Conservation (phyloP, 306 rosid genomes). For the Citrullus colocynthis region DNA sequence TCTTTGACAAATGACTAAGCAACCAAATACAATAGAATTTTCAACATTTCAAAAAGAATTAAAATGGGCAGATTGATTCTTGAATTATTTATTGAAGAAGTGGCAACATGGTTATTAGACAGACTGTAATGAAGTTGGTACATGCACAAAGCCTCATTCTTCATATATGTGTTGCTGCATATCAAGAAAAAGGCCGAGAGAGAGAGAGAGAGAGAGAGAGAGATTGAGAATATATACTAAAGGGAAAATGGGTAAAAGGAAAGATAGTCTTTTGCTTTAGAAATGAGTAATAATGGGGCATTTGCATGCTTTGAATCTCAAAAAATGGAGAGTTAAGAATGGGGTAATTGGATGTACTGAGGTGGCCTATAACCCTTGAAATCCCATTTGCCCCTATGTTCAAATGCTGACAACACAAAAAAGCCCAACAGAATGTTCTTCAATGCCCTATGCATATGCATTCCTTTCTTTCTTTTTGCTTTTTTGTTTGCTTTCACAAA, state of each 20-base stretch:
- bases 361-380: not conserved
- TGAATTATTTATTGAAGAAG: not conserved
- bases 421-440: not conserved
- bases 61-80: not conserved
- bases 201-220: not conserved
- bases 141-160: not conserved
- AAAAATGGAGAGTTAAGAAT: not conserved
- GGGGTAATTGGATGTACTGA: not conserved
- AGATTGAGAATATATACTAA: conserved; percentile 2
- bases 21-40: not conserved
- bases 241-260: not conserved
- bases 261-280: not conserved
- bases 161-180: not conserved
- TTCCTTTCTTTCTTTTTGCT: not conserved
- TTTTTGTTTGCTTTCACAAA: conserved; percentile 1
- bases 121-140: not conserved
- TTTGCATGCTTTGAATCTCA: conserved; percentile 7
- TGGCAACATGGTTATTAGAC: not conserved
- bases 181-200: not conserved
- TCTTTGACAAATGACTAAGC: not conserved
- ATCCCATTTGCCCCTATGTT: too few relatives aligned
- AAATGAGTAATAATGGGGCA: not conserved
- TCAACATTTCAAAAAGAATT: not conserved
- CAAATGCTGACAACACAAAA: not conserved
- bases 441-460: not conserved